Evolutionary conservation across 805 yeast species (phyloP).

Genomic region (Groenewaldozyma salmanticensis): DNA sequence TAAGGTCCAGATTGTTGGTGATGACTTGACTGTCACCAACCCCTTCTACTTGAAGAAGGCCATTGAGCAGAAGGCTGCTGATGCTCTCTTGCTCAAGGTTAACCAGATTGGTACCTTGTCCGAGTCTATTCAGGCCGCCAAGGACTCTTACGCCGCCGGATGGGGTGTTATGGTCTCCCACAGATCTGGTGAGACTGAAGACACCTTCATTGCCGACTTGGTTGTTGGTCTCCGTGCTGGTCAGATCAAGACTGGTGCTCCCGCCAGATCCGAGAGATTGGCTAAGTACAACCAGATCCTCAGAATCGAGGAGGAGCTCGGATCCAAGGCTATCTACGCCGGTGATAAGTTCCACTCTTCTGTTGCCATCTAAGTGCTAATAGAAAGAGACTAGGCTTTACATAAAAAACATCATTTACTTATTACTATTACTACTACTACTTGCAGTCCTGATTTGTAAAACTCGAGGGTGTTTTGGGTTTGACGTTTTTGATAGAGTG

Average conservation of each 20-base stretch:
- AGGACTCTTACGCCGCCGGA: slow-evolving; percentile 87
- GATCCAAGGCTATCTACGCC: slow-evolving; percentile 94
- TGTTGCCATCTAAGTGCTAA: slow-evolving; percentile 26
- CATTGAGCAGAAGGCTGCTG: slow-evolving; percentile 91
- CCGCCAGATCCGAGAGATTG: slow-evolving; percentile 99
- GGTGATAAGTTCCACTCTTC: slow-evolving; percentile 68
- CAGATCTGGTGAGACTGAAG: slow-evolving; percentile 99
- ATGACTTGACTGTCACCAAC: slow-evolving; percentile 98
- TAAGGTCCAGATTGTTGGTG: slow-evolving; percentile 88
- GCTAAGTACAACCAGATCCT: slow-evolving; percentile 98
- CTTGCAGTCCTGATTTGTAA: no score
- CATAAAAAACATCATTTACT: no score
- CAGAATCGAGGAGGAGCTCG: slow-evolving; percentile 97
- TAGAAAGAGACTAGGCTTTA: no score
- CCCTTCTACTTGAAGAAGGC: slow-evolving; percentile 90
- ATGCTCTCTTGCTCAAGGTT: slow-evolving; percentile 92
- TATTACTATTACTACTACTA: no score
- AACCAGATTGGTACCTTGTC: slow-evolving; percentile 97
- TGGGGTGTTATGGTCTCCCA: slow-evolving; percentile 99
- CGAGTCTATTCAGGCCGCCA: slow-evolving; percentile 95
- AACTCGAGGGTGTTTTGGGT: no score
- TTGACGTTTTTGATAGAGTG: no score
- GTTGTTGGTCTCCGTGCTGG: slow-evolving; percentile 97
- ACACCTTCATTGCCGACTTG: slow-evolving; percentile 95
- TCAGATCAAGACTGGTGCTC: slow-evolving; percentile 99